These are phyloP conservation scores for Barbarea vulgaris DNA, from an alignment of 345 rosid genomes.

Conservation along the genomic window DNA sequence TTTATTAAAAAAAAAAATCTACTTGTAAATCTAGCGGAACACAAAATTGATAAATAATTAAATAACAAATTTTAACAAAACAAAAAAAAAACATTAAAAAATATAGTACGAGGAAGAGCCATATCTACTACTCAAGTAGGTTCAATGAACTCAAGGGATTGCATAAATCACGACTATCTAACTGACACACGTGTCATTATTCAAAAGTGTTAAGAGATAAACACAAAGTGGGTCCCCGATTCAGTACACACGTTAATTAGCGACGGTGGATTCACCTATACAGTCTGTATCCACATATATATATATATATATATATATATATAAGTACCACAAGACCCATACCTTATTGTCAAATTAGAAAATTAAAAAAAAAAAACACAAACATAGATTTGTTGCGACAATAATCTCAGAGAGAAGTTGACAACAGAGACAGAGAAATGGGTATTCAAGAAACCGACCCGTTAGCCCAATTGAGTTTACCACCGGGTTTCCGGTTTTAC, in stretches of 20 bases:
- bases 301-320: background rate
- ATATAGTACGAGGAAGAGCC: constrained; percentile 40
- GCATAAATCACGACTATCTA: constrained; percentile 36
- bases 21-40: background rate
- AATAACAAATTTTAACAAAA: background rate
- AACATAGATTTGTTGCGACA: background rate
- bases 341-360: constrained; percentile 8
- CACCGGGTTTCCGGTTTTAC: constrained; percentile 92
- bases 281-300: background rate
- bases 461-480: constrained; percentile 76
- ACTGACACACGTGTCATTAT: constrained; percentile 35
- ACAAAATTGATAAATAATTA: background rate
- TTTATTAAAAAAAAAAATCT: too few species aligned
- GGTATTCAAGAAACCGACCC: constrained; percentile 71
- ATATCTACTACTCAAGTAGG: constrained; percentile 11
- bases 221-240: constrained; percentile 36
- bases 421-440: constrained; percentile 43
- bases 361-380: background rate
- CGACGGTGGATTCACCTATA: constrained; percentile 30
- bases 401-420: background rate
- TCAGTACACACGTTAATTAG: constrained; percentile 33
- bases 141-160: constrained; percentile 36
- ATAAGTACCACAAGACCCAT: constrained; percentile 12
- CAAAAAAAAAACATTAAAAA: background rate
- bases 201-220: constrained; percentile 29